Evolutionary conservation across 192 early-diverging fungal genomes (phyloP), one percentile per base, ranked within the genome.

Genomic region (Rhizophagus sp.): DNA sequence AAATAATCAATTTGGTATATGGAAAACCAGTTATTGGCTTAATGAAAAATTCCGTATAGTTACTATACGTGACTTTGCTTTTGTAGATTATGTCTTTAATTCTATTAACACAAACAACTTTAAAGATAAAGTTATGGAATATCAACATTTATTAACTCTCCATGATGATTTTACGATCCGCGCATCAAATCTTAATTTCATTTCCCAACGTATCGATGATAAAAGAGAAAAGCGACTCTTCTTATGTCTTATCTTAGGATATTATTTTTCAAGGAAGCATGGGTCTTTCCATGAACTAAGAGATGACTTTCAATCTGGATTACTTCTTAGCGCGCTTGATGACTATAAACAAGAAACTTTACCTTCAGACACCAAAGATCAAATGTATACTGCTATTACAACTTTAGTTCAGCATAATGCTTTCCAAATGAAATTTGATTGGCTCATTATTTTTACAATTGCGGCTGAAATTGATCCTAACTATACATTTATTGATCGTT

Each of bases 81-180:
- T 66, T 66, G 64, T 66, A 2, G 25, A 66, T 25, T 22, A n/a
- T n/a, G 22, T 70, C n/a, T 70, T n/a, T 70, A 41, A 70, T n/a
- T 70, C 68, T 44, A n/a, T 70, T 1, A 70, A 3, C 22, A 6
- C 36, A 8, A 15, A n/a, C 10, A 70, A 70, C 22, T 22, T 70
- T 44, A 70, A 70, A 70, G 68, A 70, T 19, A 70, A 70, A 39
- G 11, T 70, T 25, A 70, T 70, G 17, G 19, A 70, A 44, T 70
- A n/a, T 47, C 34, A 70, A 70, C 11, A 36, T 1, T 44, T 70
- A n/a, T 22, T 70, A 41, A 24, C 19, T 22, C 0, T 10, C 33
- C 9, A 70, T 24, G 1, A 15, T 11, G 39, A 44, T 10, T 10
- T 11, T 11, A 41, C 68, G 6, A 41, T 41, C 11, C 22, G 6